These are phyloP conservation scores for Novymonas esmeraldas DNA, from an alignment of 208 protist genomes.

Conservation along the genomic window DNA sequence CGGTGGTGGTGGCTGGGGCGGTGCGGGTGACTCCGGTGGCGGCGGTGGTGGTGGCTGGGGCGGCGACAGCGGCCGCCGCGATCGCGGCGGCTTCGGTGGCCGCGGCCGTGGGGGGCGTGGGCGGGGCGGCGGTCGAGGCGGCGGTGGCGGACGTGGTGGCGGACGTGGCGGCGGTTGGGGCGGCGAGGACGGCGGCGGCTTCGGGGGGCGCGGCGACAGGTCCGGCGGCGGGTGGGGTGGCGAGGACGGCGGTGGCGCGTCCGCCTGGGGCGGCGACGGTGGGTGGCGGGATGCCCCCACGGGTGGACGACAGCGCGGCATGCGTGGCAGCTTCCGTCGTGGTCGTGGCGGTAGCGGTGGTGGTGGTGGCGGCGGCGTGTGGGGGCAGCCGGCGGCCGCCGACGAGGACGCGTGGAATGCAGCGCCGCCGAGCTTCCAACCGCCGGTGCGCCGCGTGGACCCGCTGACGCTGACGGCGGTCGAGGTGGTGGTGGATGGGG, in stretches of 20 bases:
- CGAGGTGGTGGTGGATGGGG: slow-evolving; percentile 87
- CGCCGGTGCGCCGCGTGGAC: slow-evolving; percentile 85
- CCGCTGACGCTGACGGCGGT: slow-evolving; percentile 88
- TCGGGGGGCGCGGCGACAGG: slow-evolving; percentile 4
- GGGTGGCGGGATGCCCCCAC: slow-evolving; percentile 27
- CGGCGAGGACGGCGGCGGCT: not conserved
- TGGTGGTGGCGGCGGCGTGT: slow-evolving; percentile 39
- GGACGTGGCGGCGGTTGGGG: slow-evolving; percentile 3
- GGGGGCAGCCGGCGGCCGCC: slow-evolving; percentile 65
- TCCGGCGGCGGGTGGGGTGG: slow-evolving; percentile 13
- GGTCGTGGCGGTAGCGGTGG: slow-evolving; percentile 34
- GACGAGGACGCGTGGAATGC: slow-evolving; percentile 83
- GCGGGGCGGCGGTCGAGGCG: slow-evolving; percentile 4
- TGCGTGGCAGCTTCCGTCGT: slow-evolving; percentile 41
- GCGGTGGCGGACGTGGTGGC: not conserved
- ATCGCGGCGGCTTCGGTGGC: not conserved
- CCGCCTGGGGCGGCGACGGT: slow-evolving; percentile 22
- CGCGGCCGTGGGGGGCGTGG: slow-evolving; percentile 6
- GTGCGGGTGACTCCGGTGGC: slow-evolving; percentile 18
- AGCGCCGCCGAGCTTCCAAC: slow-evolving; percentile 82
- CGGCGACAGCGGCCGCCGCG: slow-evolving; percentile 9
- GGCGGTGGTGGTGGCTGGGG: slow-evolving; percentile 1
- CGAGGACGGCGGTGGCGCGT: slow-evolving; percentile 12
- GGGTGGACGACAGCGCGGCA: slow-evolving; percentile 24
- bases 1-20: slow-evolving; percentile 23